Evolutionary conservation across 176 grass and related monocot species (phyloP), one percentile per base, ranked within the genome.

Genomic region (Saccharum officinarum): DNA sequence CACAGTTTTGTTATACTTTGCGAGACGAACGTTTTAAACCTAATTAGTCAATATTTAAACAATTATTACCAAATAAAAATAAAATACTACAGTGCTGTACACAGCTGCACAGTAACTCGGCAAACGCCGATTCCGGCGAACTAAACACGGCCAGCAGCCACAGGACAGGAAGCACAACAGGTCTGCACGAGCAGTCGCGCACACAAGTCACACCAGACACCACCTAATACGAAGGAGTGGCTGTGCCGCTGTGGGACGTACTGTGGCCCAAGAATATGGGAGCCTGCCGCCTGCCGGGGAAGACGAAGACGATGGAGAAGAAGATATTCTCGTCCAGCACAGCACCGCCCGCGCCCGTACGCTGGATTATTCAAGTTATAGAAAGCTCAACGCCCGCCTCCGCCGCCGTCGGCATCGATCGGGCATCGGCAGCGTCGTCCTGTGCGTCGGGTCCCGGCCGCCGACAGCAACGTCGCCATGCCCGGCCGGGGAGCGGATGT

Each of bases 401-500:
- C 41, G 49, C 18, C 41, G 49, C 39, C 57, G 57, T 61, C 57
- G 20, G 57, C 57, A 11, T 61, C 57, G 22, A 60, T 3, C 20
- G 22, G 55, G 55, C 55, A 72, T 62, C 47, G 82, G 76, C 69
- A 57, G 26, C 80, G 73, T 50, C 70, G 52, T 37, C 8, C 4
- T 30, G 25, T 26, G 25, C 67, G 55, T 1, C 67, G 61, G 76
- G 77, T 31, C 82, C 80, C 61, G 10, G 67, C 46, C 68, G 59
- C 76, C 46, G 52, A 83, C 73, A 78, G 80, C 80, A 16, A 83
- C 80, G 65, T 12, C 73, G 73, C 73, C 38, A 75, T 44, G 73
- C n/a, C 76, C 64, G 36, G 31, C 31, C 63, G 31, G 73, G 79
- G 14, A 54, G 23, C 49, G 2, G 88, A 86, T 33, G 57, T 61